Conservation (phyloP, 75 land plant genomes). For the Picea glauca region DNA sequence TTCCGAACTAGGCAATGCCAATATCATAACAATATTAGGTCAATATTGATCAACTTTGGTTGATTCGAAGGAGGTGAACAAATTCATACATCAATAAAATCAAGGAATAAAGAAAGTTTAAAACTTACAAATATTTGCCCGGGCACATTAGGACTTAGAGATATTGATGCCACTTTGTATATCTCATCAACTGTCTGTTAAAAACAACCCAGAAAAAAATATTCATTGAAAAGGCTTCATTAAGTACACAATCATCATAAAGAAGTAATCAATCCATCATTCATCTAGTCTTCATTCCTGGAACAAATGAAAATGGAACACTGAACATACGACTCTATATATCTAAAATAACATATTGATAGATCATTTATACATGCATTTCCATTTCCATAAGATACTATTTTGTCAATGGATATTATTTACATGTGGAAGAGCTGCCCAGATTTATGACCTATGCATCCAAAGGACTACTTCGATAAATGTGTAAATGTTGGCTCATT, state of each 20-base stretch:
- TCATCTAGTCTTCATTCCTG: neutral
- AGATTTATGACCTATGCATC: neutral
- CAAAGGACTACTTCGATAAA: neutral
- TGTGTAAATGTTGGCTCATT: neutral
- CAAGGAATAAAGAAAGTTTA: neutral
- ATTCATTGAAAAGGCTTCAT: neutral
- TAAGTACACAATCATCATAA: neutral
- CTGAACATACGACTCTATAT: neutral
- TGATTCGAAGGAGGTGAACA: neutral
- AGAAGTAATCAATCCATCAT: neutral
- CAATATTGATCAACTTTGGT: neutral
- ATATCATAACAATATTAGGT: neutral
- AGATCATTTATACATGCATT: neutral
- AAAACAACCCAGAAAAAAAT: neutral
- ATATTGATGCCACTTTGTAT: constrained; percentile 90
- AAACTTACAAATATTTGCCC: constrained; percentile 93
- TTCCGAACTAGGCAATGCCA: neutral
- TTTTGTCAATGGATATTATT: neutral
- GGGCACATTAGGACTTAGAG: constrained; percentile 91
- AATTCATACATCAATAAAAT: neutral
- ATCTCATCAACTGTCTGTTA: constrained; percentile 95
- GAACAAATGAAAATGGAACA: neutral
- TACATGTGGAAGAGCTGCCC: too few relatives aligned
- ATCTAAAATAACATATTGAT: neutral
- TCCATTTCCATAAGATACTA: neutral